Base-by-base conservation (phyloP, 2,329 filamentous ascomycete species). In the Neocatenulostroma microsporum region DNA sequence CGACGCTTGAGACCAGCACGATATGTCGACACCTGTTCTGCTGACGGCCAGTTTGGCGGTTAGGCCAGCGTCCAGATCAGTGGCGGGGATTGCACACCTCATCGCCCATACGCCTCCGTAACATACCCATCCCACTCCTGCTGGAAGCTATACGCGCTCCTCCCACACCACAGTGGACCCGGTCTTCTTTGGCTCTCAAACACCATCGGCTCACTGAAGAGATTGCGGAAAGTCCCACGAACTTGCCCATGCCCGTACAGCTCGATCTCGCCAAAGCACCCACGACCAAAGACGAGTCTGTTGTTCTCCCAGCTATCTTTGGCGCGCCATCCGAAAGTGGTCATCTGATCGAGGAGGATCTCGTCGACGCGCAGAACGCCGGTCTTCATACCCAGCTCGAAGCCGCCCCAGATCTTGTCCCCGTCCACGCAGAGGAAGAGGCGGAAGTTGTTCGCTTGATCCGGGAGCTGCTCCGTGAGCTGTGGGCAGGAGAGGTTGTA, bases 391-490 rank as follows among this genome's bases (percentile, higher is more conserved):
- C 63, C 64, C 4, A 70, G 55, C 28, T 65, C 55, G 43, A 73
- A 73, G 1, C 44, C 50, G 0, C 64, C 68, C 69, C 70, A 74
- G 6, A 72, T 59, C 4, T 49, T 51, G 10, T 46, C 37, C 19
- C 45, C 40, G 34, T 56, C 55, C 1, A 68, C 57, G 2, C 63
- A 64, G 12, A 68, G 50, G 26, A 63, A 53, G 8, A 68, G 46
- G 2, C 45, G 45, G 17, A 64, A 54, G 17, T 61, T 52, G 3
- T 46, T 36, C 1, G 43, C 34, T 4, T 45, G 32, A 14, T 50
- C 29, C 2, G 44, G 8, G 1, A 42, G 36, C 25, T 51, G 49
- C 21, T 41, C 40, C 10, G 36, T 37, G 26, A 52, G 36, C 28
- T 48, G 41, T 5, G 39, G 35, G 30, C 53, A 62, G 8, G 40